These are phyloP conservation scores for Psilocybe azurescens DNA, from an alignment of 768 basidiomycete species.

Conservation along the genomic window DNA sequence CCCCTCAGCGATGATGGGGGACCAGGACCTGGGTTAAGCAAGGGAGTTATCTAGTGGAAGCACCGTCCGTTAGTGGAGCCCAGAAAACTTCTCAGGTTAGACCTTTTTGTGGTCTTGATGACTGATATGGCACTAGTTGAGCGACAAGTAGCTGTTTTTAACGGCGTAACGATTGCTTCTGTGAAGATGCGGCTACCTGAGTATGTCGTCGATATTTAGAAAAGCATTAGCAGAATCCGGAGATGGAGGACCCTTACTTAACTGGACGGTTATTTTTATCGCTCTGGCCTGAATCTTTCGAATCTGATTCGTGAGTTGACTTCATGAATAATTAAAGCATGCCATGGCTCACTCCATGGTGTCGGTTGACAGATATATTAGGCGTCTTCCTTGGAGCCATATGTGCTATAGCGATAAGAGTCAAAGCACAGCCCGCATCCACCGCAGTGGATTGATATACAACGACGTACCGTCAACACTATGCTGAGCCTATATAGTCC, in stretches of 20 bases:
- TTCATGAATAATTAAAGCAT: neutral
- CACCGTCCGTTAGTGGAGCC: neutral
- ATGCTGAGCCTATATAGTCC: neutral
- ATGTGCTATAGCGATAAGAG: neutral
- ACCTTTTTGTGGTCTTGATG: neutral
- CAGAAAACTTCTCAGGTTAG: neutral
- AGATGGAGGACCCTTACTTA: conserved; percentile 6
- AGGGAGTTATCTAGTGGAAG: neutral
- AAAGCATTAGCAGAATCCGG: conserved; percentile 2
- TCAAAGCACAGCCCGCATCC: neutral
- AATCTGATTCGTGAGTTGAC: neutral
- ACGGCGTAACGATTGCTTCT: neutral
- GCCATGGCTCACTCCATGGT: neutral
- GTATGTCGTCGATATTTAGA: neutral
- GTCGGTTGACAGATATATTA: neutral
- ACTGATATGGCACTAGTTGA: neutral
- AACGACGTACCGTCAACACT: neutral
- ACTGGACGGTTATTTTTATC: neutral
- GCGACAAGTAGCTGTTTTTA: neutral
- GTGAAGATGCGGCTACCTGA: neutral
- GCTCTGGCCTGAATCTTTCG: neutral
- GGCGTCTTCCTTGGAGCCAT: neutral
- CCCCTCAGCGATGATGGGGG: neutral
- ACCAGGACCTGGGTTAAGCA: neutral
- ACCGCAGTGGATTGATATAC: neutral